Base-by-base conservation (phyloP, 1,139 yeast genomes). In the Yamadazyma jaroonii region DNA sequence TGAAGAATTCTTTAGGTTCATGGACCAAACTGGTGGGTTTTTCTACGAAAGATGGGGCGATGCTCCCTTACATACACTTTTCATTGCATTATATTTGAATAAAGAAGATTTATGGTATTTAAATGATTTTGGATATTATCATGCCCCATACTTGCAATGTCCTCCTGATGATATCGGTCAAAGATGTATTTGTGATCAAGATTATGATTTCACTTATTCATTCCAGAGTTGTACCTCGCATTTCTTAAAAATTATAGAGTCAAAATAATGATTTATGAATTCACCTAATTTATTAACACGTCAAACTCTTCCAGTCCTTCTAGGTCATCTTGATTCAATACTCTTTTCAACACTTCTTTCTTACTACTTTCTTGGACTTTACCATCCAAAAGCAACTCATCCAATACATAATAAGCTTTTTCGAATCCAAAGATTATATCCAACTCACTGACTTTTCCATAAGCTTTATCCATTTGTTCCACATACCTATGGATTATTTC, bases 391-490 rank as follows among this genome's bases (percentile, higher is more conserved):
- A 94, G 62, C 50, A 92, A 68, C 59, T 94, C 98, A 59, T 92
- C 97, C 48, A 94, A 68, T 12, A 92, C 84, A 60, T 87, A 86
- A 58, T 92, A 92, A 0, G 97, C 97, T 57, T 87, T 85, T 52
- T 84, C 86, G 63, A 92, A 92, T 50, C 95, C 95, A 74, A 92
- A 92, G 37, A 92, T 92, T 45, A 92, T 89, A 61, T 90, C 95
- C 52, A 87, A 64, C 56, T 89, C 97, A 62, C 96, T 86, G 14
- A 92, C 98, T 56, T 89, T 92, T n/a, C 97, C 97, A 56, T 87
- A 92, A 50, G 89, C 80, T 54, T 85, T 84, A 67, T 92, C 99
- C 96, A 92, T 88, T 51, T 87, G 89, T 60, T 94, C 98, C 35
- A 94, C 99, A 57, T 83, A 94, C 42, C 97, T 72, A 57, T 94